Evolutionary conservation across 768 basidiomycete genomes (phyloP).

Genomic region (Panellus pusillus): DNA sequence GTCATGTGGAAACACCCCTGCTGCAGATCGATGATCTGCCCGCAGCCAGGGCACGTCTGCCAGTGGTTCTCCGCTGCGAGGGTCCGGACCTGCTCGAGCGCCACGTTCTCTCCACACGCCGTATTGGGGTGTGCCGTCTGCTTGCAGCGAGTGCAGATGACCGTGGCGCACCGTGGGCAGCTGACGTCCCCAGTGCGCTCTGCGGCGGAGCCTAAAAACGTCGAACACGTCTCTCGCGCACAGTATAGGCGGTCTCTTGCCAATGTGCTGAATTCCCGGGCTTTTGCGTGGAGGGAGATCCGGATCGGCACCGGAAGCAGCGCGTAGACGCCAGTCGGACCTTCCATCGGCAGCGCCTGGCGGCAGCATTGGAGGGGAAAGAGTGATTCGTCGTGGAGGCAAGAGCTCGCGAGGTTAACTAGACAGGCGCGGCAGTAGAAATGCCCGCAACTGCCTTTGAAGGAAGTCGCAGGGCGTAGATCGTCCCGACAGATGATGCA

Average conservation of each 20-base stretch:
- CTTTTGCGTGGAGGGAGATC: slow-evolving; percentile 40
- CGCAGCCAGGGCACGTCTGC: slow-evolving; percentile 66
- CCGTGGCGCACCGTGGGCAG: slow-evolving; percentile 42
- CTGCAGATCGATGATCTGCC: slow-evolving; percentile 53
- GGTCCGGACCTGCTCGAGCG: slow-evolving; percentile 40
- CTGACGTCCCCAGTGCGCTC: slow-evolving; percentile 18
- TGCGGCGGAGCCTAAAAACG: slow-evolving; percentile 48
- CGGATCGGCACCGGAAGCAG: slow-evolving; percentile 17
- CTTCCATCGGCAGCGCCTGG: slow-evolving; percentile 30
- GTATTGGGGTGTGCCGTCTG: slow-evolving; percentile 39
- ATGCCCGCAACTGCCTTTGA: slow-evolving; percentile 47
- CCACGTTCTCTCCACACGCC: slow-evolving; percentile 43
- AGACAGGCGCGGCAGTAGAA: slow-evolving; percentile 49
- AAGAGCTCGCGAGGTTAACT: slow-evolving; percentile 37
- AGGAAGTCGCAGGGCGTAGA: slow-evolving; percentile 22
- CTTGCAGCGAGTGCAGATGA: slow-evolving; percentile 53
- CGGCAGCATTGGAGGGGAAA: slow-evolving; percentile 55
- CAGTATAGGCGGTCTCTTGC: slow-evolving; percentile 50
- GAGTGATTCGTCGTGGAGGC: slow-evolving; percentile 50
- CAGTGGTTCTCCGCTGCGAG: slow-evolving; percentile 48
- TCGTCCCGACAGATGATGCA: slow-evolving; percentile 47
- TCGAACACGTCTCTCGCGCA: slow-evolving; percentile 48
- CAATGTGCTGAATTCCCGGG: slow-evolving; percentile 45
- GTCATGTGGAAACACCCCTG: slow-evolving; percentile 68
- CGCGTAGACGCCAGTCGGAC: slow-evolving; percentile 30